phyloP scores from a whole-genome alignment of 164 flowering plant genomes.

The Stephania yunnanensis region DNA sequence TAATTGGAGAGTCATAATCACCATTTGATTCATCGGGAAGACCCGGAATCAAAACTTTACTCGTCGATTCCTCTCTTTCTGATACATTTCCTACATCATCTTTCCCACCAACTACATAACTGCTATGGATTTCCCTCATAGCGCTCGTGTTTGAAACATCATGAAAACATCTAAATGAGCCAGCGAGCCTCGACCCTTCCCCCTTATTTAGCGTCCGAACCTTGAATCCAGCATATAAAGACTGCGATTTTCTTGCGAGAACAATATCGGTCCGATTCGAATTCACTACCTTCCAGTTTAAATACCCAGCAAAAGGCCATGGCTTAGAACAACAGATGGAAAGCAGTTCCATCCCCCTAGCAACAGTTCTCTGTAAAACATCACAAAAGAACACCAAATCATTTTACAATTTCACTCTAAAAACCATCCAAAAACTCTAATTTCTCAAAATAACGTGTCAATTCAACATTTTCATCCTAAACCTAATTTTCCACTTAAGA shows the following conservation, averaged over 20 bases:
- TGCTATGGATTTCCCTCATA: conserved; percentile 26
- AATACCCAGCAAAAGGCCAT: conserved; percentile 19
- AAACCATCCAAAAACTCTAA: not conserved
- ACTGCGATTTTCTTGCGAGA: conserved; percentile 17
- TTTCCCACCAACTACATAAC: conserved; percentile 47
- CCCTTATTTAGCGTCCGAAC: conserved; percentile 4
- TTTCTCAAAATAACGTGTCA: no score
- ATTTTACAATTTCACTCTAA: not conserved
- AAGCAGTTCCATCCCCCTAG: conserved; percentile 41
- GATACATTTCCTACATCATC: conserved; percentile 27
- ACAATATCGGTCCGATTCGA: conserved; percentile 19
- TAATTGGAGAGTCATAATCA: conserved; percentile 48
- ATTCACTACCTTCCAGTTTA: conserved; percentile 20
- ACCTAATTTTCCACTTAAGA: no score
- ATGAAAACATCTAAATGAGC: conserved; percentile 14
- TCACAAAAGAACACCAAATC: conserved; percentile 4
- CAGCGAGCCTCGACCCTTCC: conserved; percentile 17
- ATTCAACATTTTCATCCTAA: no score
- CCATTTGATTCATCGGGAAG: conserved; percentile 67
- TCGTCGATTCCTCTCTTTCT: conserved; percentile 23
- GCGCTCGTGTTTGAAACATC: conserved; percentile 19
- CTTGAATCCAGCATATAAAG: conserved; percentile 14
- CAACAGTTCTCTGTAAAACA: conserved; percentile 6
- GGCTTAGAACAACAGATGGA: conserved; percentile 24
- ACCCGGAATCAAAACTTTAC: conserved; percentile 65